Base-by-base conservation (phyloP, 768 basidiomycete species). In the Auricularia auricula-judae region DNA sequence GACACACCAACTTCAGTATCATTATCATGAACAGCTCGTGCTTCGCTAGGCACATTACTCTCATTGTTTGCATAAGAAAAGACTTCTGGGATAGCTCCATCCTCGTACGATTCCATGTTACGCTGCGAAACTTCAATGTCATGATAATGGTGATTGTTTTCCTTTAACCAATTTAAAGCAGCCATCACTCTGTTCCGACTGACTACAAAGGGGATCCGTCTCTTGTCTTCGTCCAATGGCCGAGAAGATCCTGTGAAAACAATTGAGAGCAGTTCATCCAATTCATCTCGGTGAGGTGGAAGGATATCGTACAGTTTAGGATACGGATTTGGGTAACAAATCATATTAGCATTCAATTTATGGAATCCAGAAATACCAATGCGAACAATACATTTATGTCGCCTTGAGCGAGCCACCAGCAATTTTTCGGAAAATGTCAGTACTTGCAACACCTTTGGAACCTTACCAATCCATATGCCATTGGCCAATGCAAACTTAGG, bases 381-480 rank as follows among this genome's bases (percentile, higher is more conserved):
- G 1, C 68, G 62, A 0, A 76, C 73, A 4, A 76, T 62, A 65
- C 72, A 78, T 0, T 63, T 5, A 65, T 76, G 76, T n/a, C 73
- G 72, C 3, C 72, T 35, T 0, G 71, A 69, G 16, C 67, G 58
- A 0, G 76, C 65, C 4, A 77, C 65, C 0, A 76, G 61, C 34
- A 72, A 64, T 34, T 74, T 70, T 64, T 80, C 78, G 0, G 69
- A 67, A 61, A 71, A 76, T 3, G 53, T 71, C 1, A 79, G 65
- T 2, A 66, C 54, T 39, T 69, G 35, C 1, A 80, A 60, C 11
- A 67, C 70, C 3, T 36, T 8, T 2, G 76, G 78, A 1, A 77
- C 71, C 2, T 71, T 61, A 0, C 79, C 78, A 0, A 80, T 8
- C 77, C 77, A 78, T 1, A 76, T 51, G 1, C 74, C 72, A 68